These are phyloP conservation scores for Salvia splendens DNA, from an alignment of 257 asterid species.

Conservation along the genomic window DNA sequence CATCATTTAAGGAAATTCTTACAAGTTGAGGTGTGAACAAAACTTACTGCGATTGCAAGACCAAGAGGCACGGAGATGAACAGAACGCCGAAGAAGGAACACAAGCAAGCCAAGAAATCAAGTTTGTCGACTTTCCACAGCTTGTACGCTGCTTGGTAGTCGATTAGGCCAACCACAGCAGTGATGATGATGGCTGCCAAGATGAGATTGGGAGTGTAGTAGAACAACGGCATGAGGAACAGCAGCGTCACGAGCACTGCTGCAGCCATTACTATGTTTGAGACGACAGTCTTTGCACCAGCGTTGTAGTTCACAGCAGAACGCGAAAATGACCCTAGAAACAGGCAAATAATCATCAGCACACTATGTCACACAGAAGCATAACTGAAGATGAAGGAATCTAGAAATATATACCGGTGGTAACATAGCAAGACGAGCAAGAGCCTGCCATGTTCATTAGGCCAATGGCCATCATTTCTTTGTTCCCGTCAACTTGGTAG, in stretches of 20 bases:
- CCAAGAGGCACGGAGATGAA: slow-evolving; percentile 96
- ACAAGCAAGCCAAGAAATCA: slow-evolving; percentile 80
- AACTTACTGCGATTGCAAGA: slow-evolving; percentile 85
- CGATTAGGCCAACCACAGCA: slow-evolving; percentile 88
- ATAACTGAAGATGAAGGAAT: not conserved
- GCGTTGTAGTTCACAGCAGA: slow-evolving; percentile 95
- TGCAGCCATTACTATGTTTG: slow-evolving; percentile 83
- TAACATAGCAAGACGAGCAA: slow-evolving; percentile 88
- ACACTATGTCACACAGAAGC: not conserved
- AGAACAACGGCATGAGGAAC: slow-evolving; percentile 88
- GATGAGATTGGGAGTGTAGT: slow-evolving; percentile 84
- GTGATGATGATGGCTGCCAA: slow-evolving; percentile 87
- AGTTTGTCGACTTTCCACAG: slow-evolving; percentile 96
- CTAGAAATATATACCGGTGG: slow-evolving; percentile 56
- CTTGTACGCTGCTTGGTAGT: slow-evolving; percentile 65
- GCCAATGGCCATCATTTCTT: slow-evolving; percentile 99
- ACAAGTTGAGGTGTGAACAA: not conserved
- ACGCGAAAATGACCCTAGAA: slow-evolving; percentile 85
- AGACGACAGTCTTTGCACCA: slow-evolving; percentile 80
- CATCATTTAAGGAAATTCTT: not conserved
- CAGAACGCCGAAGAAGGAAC: slow-evolving; percentile 88
- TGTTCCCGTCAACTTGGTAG: slow-evolving; percentile 96
- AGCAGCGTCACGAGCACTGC: slow-evolving; percentile 74
- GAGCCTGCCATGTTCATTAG: slow-evolving; percentile 97
- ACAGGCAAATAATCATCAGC: not conserved